Percentiles rank a stretch among this genome's conserved stretches.
These are phyloP conservation scores for Rhodamnia rubescens DNA, from an alignment of 345 rosid genomes.

Conservation along the genomic window DNA sequence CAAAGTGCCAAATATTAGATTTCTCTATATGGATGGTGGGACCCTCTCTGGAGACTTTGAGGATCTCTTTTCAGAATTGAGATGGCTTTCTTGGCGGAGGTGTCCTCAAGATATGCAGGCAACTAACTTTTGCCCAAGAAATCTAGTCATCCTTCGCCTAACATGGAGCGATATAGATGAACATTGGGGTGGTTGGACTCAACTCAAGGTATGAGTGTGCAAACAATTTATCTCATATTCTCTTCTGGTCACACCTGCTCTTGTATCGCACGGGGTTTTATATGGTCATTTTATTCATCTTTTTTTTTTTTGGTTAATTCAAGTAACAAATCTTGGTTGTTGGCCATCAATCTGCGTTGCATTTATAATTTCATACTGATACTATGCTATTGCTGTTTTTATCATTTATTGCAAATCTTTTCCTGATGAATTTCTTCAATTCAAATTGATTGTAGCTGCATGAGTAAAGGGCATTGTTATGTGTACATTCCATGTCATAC, in stretches of 20 bases:
- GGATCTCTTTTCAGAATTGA: neutral
- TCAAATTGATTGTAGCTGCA: neutral
- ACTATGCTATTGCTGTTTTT: neutral
- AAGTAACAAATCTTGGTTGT: neutral
- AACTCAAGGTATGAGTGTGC: neutral
- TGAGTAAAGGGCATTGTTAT: neutral
- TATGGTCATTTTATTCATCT: too few relatives aligned
- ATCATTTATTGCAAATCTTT: neutral
- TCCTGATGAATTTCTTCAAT: neutral
- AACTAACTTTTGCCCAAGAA: neutral
- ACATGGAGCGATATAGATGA: neutral
- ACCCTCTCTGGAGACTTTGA: neutral
- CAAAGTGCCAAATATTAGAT: neutral
- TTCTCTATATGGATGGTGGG: neutral
- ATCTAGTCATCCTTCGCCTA: neutral
- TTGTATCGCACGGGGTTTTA: too few relatives aligned
- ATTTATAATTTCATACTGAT: too few relatives aligned
- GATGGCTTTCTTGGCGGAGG: neutral
- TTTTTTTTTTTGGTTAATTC: neutral
- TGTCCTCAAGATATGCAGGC: neutral
- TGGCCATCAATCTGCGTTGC: too few relatives aligned
- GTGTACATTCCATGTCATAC: neutral
- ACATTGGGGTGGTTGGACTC: neutral
- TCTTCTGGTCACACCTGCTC: too few relatives aligned
- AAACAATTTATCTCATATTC: too few relatives aligned